phyloP scores from a whole-genome alignment of 2,329 filamentous ascomycete species.

The Clarireedia paspali region DNA sequence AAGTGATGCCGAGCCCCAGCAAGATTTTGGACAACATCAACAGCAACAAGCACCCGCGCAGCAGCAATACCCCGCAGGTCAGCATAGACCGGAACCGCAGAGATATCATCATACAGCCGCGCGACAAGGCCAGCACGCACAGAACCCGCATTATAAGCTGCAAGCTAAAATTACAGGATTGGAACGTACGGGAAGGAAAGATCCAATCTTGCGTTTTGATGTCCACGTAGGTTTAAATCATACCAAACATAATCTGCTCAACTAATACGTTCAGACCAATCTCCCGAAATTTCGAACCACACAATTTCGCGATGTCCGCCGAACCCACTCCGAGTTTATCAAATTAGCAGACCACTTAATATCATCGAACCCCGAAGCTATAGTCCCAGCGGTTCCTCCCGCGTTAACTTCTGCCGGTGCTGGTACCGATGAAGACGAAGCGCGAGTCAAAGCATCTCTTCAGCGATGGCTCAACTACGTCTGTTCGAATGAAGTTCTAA shows the following conservation, averaged over 20 bases:
- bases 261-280: slow-evolving; percentile 63
- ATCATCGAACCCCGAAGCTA: slow-evolving; percentile 91
- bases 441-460: slow-evolving; percentile 77
- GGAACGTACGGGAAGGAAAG: slow-evolving; percentile 90
- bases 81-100: slow-evolving; percentile 28
- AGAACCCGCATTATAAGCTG: slow-evolving; percentile 69
- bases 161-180: slow-evolving; percentile 92
- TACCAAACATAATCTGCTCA: background rate
- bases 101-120: slow-evolving; percentile 23
- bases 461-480: slow-evolving; percentile 95
- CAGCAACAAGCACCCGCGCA: slow-evolving; percentile 15
- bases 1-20: slow-evolving; percentile 22
- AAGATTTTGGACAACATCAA: slow-evolving; percentile 29
- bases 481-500: slow-evolving; percentile 84
- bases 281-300: slow-evolving; percentile 97
- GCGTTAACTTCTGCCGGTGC: slow-evolving; percentile 89
- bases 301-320: slow-evolving; percentile 94
- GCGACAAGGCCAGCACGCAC: slow-evolving; percentile 32
- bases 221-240: slow-evolving; percentile 65
- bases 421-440: slow-evolving; percentile 92
- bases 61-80: slow-evolving; percentile 28
- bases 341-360: slow-evolving; percentile 96
- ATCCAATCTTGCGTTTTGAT: slow-evolving; percentile 90
- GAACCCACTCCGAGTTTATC: slow-evolving; percentile 89
- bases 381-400: slow-evolving; percentile 92